Base-by-base conservation (phyloP, 495 filamentous ascomycete species). In the Penicillium desertorum region DNA sequence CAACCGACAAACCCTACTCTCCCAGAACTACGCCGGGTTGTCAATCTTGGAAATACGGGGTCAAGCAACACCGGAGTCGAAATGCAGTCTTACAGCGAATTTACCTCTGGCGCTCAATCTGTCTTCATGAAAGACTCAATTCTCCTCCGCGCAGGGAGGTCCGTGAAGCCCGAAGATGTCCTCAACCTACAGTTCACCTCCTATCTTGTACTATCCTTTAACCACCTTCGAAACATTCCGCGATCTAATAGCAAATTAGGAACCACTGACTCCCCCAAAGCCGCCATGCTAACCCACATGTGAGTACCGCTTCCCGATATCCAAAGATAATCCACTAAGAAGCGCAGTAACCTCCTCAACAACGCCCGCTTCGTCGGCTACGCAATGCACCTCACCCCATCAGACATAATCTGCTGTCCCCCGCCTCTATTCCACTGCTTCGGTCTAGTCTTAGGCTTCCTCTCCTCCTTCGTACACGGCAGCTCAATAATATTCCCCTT, bases 121-220 rank as follows among this genome's bases (percentile, higher is more conserved):
- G 29, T 30, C 8, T 30, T 10, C 10, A 30, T 30, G 10, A 30
- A 30, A 8, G 10, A 30, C 10, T 8, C 29, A 10, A 30, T 10
- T 2, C 29, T 30, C 8, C 8, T 9, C 14, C 54, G 30, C 6
- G 59, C 54, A 25, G 56, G 59, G 23, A 51, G 9, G 32, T 12
- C 71, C 0, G 71, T 92, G 20, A 61, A 71, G 20, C 70, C 79
- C 1, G 70, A 82, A 48, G 91, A 95, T 41, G 81, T 88, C 1
- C 80, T 91, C 41, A 95, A 95, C 64, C 88, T 96, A 58, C 91
- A 96, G 62, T 96, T 96, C 71, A 95, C 91, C 3, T 89, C 86
- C 12, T n/a, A n/a, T n/a, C n/a, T n/a, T 91, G 90, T 50, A 25
- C 0, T 25, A 25, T 6, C 23, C 23, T 25, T 25, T 25, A 25